Conservation (phyloP, 2,329 filamentous ascomycete genomes). For the Zymoseptoria ardabiliae region DNA sequence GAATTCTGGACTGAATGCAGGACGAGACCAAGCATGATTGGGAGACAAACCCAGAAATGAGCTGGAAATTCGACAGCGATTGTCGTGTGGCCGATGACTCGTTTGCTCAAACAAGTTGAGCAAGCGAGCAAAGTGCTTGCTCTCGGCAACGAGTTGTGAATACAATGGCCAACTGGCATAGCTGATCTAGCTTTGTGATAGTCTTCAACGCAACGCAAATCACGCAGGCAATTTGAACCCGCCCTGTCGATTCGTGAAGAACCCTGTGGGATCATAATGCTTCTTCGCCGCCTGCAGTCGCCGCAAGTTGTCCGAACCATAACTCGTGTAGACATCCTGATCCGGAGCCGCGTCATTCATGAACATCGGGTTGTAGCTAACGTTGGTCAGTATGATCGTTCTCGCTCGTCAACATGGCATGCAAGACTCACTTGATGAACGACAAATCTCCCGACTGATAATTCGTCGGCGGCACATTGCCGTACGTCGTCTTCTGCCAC, state of each 20-base stretch:
- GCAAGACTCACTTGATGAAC: neutral
- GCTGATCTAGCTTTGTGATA: neutral
- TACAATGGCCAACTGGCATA: neutral
- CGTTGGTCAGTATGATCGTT: neutral
- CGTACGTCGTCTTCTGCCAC: conserved; percentile 10
- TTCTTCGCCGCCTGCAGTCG: conserved; percentile 15
- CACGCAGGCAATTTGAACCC: conserved; percentile 16
- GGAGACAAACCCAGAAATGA: neutral
- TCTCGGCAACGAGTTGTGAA: neutral
- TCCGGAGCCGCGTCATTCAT: conserved; percentile 20
- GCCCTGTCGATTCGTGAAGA: conserved; percentile 20
- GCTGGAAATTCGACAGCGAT: neutral
- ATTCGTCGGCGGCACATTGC: conserved; percentile 10
- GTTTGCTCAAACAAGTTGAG: neutral
- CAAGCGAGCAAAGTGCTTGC: neutral
- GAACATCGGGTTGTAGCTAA: conserved; percentile 14
- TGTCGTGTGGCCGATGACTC: neutral
- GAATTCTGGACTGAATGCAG: neutral
- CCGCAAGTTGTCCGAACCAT: conserved; percentile 15
- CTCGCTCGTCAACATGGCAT: neutral
- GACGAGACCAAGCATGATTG: neutral
- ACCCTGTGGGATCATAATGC: conserved; percentile 18
- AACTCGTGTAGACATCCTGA: conserved; percentile 19
- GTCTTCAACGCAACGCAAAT: neutral
- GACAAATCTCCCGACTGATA: conserved; percentile 13